A percentile compares a stretch with the other conserved stretches of the same genome.
Evolutionary conservation across 148 eudicot species (phyloP).

Genomic region (Chenopodium suecicum): DNA sequence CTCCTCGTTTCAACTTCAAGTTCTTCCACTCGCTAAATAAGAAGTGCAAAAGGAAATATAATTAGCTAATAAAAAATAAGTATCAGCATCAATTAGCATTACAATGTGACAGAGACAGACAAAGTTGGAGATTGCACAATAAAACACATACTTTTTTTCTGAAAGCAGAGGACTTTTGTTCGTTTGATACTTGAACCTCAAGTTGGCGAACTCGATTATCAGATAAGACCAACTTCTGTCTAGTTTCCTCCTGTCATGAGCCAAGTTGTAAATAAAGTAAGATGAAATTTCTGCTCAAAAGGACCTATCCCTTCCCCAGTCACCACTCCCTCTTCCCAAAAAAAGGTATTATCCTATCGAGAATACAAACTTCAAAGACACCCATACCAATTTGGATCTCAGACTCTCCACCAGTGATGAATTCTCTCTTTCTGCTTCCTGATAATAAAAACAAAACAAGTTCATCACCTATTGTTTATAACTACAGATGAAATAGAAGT

Average conservation of each 20-base stretch:
- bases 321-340: neutral
- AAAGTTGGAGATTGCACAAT: neutral
- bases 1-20: constrained; percentile 61
- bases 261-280: neutral
- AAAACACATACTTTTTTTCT: constrained; percentile 45
- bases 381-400: constrained; percentile 75
- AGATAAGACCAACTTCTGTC: constrained; percentile 71
- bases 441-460: constrained; percentile 26
- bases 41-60: constrained; percentile 11
- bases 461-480: constrained; percentile 9
- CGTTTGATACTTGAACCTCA: constrained; percentile 63
- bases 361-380: constrained; percentile 20
- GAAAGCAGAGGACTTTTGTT: constrained; percentile 48
- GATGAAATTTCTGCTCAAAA: neutral
- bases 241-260: constrained; percentile 70
- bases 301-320: neutral
- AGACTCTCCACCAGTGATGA: constrained; percentile 66
- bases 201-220: constrained; percentile 86
- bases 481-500: neutral
- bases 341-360: neutral
- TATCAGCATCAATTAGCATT: neutral
- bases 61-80: constrained; percentile 15
- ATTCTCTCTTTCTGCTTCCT: constrained; percentile 86
- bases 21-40: constrained; percentile 66
- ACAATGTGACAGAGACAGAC: neutral